Conservation (phyloP, 768 basidiomycete genomes). For the Cantharellus cinnabarinus region DNA sequence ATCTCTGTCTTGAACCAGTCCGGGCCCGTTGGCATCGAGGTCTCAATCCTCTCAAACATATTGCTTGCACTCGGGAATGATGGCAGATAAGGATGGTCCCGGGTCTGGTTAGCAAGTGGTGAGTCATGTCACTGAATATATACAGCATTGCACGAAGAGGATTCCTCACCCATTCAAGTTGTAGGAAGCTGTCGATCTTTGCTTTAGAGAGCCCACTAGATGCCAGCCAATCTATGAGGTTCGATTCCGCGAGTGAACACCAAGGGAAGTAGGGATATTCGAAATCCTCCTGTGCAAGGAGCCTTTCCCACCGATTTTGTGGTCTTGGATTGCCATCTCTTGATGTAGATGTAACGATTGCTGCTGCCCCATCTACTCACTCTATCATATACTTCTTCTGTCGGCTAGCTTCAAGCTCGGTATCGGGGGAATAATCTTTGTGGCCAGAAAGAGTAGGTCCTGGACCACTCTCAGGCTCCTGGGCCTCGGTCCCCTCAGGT, state of each 20-base stretch:
- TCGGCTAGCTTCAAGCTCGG: too few relatives aligned
- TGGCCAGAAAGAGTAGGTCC: too few relatives aligned
- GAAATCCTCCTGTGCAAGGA: neutral
- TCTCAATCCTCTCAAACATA: neutral
- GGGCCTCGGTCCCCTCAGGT: too few relatives aligned
- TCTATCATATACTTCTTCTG: too few relatives aligned
- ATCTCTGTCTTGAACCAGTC: neutral
- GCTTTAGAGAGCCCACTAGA: neutral
- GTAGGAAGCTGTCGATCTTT: neutral
- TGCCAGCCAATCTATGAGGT: conserved; percentile 1
- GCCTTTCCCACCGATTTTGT: neutral
- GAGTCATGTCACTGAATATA: too few relatives aligned
- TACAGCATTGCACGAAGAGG: too few relatives aligned
- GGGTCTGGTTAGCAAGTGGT: neutral
- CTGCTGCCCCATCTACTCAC: too few relatives aligned
- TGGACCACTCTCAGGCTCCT: too few relatives aligned
- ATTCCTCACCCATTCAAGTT: neutral
- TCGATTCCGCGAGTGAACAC: neutral
- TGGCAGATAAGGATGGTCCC: neutral
- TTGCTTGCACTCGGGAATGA: neutral
- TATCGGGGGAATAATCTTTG: too few relatives aligned
- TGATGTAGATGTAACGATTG: too few relatives aligned
- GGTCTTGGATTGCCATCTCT: neutral
- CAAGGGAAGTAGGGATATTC: neutral
- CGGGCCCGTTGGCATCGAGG: neutral